phyloP scores from a whole-genome alignment of 2,329 filamentous ascomycete genomes.

The Alternaria ventricosa region DNA sequence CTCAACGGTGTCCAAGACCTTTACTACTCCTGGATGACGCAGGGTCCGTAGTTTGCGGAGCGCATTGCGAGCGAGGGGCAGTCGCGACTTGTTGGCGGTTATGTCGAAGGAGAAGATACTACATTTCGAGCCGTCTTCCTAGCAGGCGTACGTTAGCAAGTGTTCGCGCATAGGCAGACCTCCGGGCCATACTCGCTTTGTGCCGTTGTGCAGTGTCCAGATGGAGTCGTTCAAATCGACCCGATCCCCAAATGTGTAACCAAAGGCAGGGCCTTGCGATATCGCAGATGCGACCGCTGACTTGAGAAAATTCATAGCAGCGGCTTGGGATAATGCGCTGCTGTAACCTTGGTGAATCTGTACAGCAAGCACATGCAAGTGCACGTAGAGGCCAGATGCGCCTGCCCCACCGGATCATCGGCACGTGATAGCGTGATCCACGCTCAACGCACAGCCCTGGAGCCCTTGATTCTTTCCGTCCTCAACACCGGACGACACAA shows the following conservation, averaged over 20 bases:
- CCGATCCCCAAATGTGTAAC: constrained; percentile 89
- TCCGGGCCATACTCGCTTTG: constrained; percentile 71
- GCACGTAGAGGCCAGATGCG: constrained; percentile 12
- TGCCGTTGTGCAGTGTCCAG: constrained; percentile 96
- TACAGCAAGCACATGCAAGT: constrained; percentile 2
- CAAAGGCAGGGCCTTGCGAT: constrained; percentile 90
- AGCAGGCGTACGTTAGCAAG: constrained; percentile 30
- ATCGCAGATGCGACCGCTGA: constrained; percentile 97
- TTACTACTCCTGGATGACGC: constrained; percentile 92
- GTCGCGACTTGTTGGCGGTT: constrained; percentile 75
- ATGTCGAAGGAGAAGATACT: constrained; percentile 98
- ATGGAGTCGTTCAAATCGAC: constrained; percentile 93
- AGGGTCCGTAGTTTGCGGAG: constrained; percentile 92
- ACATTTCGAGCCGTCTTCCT: constrained; percentile 94
- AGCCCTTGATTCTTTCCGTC: neutral
- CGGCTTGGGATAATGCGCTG: neutral
- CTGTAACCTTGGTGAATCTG: neutral
- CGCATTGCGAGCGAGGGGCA: constrained; percentile 91
- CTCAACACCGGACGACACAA: neutral
- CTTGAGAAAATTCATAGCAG: constrained; percentile 92
- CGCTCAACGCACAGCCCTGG: neutral
- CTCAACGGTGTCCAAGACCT: constrained; percentile 93
- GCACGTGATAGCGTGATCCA: constrained; percentile 7
- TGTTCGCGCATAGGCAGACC: constrained; percentile 9
- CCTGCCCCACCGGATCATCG: constrained; percentile 3